These are phyloP conservation scores for Colletotrichum melonis DNA, from an alignment of 2,329 filamentous ascomycete species.

Conservation along the genomic window DNA sequence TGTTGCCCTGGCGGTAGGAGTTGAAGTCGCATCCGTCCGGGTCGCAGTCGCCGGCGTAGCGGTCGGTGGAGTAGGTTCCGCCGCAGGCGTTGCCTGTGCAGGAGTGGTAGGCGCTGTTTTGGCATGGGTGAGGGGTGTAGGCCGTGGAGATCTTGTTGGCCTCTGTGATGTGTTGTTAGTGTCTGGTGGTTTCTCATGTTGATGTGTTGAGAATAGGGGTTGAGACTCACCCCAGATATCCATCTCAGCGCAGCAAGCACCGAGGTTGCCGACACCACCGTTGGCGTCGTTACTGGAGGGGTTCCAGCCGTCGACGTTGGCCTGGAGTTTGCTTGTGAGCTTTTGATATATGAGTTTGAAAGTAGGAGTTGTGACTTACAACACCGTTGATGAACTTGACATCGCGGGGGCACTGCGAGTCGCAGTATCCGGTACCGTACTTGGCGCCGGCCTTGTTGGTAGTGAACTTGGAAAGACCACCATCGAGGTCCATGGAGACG, in stretches of 20 bases:
- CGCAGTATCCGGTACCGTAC: constrained; percentile 69
- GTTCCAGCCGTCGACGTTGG: constrained; percentile 64
- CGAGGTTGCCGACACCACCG: constrained; percentile 62
- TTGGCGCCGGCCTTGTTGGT: constrained; percentile 65
- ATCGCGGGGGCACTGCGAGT: constrained; percentile 64
- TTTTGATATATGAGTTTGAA: too few relatives aligned
- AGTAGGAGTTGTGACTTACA: constrained; percentile 42
- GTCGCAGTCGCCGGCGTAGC: constrained; percentile 73
- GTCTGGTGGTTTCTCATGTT: background rate
- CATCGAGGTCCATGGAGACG: constrained; percentile 68
- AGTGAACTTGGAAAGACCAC: constrained; percentile 61
- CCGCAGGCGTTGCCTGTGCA: constrained; percentile 65
- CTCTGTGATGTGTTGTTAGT: constrained; percentile 61
- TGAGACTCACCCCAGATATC: constrained; percentile 57
- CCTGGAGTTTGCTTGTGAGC: constrained; percentile 43
- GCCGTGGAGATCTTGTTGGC: constrained; percentile 74
- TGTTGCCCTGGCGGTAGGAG: constrained; percentile 73
- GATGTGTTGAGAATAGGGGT: constrained; percentile 7
- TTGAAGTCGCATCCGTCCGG: constrained; percentile 79
- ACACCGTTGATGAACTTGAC: constrained; percentile 69
- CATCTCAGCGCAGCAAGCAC: constrained; percentile 73
- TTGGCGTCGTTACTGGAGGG: constrained; percentile 65
- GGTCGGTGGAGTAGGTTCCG: constrained; percentile 61
- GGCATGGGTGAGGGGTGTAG: constrained; percentile 74
- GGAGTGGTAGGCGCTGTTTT: constrained; percentile 57